Evolutionary conservation across 208 protist species (phyloP), one percentile per base, ranked within the genome.

Genomic region (Leishmania arabica): DNA sequence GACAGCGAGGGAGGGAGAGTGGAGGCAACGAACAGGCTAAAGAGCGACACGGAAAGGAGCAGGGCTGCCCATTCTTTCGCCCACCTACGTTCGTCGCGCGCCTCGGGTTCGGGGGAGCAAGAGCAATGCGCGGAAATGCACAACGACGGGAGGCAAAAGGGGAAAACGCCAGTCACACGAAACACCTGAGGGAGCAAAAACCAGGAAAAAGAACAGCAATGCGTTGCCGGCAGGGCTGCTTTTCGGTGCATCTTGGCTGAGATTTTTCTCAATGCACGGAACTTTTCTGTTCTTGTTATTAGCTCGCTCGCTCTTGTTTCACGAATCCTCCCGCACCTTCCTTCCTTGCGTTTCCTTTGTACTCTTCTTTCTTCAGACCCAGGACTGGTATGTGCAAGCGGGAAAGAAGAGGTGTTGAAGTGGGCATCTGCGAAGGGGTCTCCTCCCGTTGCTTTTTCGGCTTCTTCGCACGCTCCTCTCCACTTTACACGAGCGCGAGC

Each of bases 131-230:
- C 15, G 31, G 73, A 47, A 21, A 8, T 15, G 15, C 13, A 21
- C 7, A 40, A 71, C 27, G 19, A 21, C 5, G 17, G 37, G 37
- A 71, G 66, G 9, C 58, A 17, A 7, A 3, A 4, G 31, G 3
- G 7, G 56, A 62, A 62, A 62, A 24, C 4, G 56, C 7, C 56
- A 15, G 31, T 53, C 70, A 47, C 70, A 74, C 7, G 42, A 54
- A 80, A 73, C 19, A 56, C 24, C 49, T 64, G 17, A 6, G 73
- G 81, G 84, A 84, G 54, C 80, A 60, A 75, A 75, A 77, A 62
- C 24, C 0, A 73, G 62, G 49, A 9, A 79, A 83, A 85, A 82
- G 56, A 83, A 45, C 72, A 70, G 47, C n/a, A 80, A 64, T 37
- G 74, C 19, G 69, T 37, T 74, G 42, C 37, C 34, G 53, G 78